Percentiles rank a stretch among this genome's conserved stretches.
These are phyloP conservation scores for Stephanodiscus minutulus DNA, from an alignment of 108 stramenopile species.

Conservation along the genomic window DNA sequence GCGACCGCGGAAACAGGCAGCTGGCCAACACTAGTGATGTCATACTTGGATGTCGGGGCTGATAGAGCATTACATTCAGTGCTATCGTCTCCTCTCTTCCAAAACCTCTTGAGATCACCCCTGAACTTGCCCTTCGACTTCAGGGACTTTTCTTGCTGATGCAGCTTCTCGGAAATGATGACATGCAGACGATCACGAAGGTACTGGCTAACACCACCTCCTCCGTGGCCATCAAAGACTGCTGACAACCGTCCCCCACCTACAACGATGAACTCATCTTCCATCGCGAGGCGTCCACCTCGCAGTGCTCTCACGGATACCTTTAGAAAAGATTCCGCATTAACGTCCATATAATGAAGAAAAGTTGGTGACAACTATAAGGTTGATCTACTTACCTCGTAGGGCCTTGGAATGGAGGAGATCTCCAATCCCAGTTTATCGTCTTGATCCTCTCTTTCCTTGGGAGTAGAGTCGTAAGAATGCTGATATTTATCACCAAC, in stretches of 20 bases:
- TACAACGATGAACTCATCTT: conserved; percentile 75
- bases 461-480: conserved; percentile 9
- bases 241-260: conserved; percentile 77
- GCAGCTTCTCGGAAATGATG: conserved; percentile 50
- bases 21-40: conserved; percentile 36
- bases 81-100: conserved; percentile 40
- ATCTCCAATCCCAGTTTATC: conserved; percentile 19
- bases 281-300: conserved; percentile 83
- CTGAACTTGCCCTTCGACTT: conserved; percentile 14
- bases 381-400: conserved; percentile 31
- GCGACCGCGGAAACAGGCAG: conserved; percentile 62
- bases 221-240: conserved; percentile 98
- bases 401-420: conserved; percentile 19
- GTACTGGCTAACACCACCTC: conserved; percentile 78
- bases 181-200: conserved; percentile 71
- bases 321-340: conserved; percentile 29
- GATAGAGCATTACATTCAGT: conserved; percentile 3
- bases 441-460: conserved; percentile 14
- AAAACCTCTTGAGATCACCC: conserved; percentile 44
- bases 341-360: neutral
- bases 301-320: conserved; percentile 75
- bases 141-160: conserved; percentile 33
- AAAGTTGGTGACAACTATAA: neutral
- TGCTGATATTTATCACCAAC: conserved; percentile 21
- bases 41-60: conserved; percentile 22